Conservation (phyloP, 1,139 yeast genomes). For the Diutina ranongensis region DNA sequence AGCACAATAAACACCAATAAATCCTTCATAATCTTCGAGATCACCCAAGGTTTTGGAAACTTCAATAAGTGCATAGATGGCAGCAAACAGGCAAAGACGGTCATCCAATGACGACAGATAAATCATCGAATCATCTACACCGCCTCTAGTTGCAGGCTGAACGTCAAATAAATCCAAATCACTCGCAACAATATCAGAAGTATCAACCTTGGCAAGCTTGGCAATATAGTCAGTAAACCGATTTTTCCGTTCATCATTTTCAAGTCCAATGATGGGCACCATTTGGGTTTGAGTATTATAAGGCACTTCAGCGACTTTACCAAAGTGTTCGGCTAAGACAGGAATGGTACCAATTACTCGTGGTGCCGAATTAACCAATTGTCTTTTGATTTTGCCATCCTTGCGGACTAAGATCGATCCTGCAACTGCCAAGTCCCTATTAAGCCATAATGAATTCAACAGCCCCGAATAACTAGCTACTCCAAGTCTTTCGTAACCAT, state of each 20-base stretch:
- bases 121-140: constrained; percentile 27
- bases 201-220: constrained; percentile 17
- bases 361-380: constrained; percentile 25
- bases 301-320: constrained; percentile 20
- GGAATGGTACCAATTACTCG: constrained; percentile 34
- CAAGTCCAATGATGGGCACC: constrained; percentile 31
- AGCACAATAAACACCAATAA: constrained; percentile 27
- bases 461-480: constrained; percentile 62
- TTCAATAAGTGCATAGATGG: constrained; percentile 24
- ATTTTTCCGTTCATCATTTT: constrained; percentile 6
- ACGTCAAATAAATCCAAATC: constrained; percentile 33
- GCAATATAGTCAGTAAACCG: constrained; percentile 24
- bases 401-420: constrained; percentile 10
- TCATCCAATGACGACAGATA: constrained; percentile 36
- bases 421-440: constrained; percentile 49
- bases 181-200: constrained; percentile 20
- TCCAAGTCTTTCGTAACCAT: constrained; percentile 52
- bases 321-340: constrained; percentile 12
- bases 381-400: constrained; percentile 14
- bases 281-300: constrained; percentile 30
- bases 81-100: constrained; percentile 32
- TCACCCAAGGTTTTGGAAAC: constrained; percentile 12
- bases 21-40: constrained; percentile 18
- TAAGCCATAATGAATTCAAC: constrained; percentile 45
- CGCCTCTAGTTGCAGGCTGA: constrained; percentile 31